A percentile compares a stretch with the other conserved stretches of the same genome.
Conservation (phyloP, 176 grass and related monocot genomes). For the Zizania latifolia region DNA sequence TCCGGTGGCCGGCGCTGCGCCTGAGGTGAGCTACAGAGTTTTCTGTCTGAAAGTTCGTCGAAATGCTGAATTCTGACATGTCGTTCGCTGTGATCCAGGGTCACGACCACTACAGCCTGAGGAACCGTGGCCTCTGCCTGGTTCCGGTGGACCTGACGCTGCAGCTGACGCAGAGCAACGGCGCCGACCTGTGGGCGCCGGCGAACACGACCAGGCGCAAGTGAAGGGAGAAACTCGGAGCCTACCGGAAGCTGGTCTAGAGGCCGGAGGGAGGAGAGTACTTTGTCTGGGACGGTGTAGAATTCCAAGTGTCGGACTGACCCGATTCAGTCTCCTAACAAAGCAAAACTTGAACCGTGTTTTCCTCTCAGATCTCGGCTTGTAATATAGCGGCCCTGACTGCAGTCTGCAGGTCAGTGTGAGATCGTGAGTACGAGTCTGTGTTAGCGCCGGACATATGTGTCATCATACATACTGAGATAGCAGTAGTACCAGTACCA, state of each 20-base stretch:
- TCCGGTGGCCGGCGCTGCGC: conserved; percentile 9
- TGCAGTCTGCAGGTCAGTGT: background rate
- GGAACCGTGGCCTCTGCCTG: conserved; percentile 83
- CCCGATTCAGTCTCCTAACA: conserved; percentile 38
- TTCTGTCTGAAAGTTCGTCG: background rate
- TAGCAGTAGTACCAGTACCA: background rate
- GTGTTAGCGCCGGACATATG: conserved; percentile 5
- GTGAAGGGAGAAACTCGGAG: too few relatives aligned
- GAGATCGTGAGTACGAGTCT: background rate
- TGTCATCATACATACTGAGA: background rate
- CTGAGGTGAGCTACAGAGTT: conserved; percentile 55
- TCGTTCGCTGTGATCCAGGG: conserved; percentile 39
- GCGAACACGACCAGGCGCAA: conserved; percentile 51
- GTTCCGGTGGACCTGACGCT: conserved; percentile 60
- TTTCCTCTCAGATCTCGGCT: background rate
- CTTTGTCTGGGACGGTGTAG: background rate
- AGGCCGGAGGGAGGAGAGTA: background rate
- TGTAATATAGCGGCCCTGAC: conserved; percentile 11
- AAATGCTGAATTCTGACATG: background rate
- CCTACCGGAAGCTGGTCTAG: too few relatives aligned
- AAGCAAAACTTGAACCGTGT: background rate
- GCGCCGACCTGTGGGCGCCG: conserved; percentile 98
- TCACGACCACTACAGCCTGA: conserved; percentile 60
- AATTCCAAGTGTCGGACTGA: conserved; percentile 9
- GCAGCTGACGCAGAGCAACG: conserved; percentile 80